Evolutionary conservation across 148 eudicot species (phyloP).

Genomic region (Heliosperma pusillum): DNA sequence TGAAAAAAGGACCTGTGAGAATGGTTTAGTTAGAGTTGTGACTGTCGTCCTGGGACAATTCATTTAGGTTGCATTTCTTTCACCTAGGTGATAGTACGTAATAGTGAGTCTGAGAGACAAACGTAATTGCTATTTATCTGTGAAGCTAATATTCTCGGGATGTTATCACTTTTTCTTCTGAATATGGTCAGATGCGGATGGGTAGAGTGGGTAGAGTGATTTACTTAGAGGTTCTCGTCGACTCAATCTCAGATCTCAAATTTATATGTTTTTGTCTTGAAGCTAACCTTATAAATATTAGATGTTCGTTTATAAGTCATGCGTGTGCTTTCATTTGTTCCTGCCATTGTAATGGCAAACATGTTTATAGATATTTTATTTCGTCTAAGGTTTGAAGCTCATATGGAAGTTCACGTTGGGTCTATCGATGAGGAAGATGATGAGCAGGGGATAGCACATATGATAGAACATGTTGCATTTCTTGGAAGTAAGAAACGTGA

Average conservation of each 20-base stretch:
- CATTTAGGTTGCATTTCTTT: background rate
- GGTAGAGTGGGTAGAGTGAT: no score
- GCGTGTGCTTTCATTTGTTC: background rate
- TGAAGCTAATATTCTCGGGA: background rate
- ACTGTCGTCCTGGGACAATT: no score
- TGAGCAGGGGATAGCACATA: slow-evolving; percentile 99
- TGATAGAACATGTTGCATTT: slow-evolving; percentile 99
- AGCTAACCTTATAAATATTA: background rate
- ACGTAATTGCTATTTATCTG: background rate
- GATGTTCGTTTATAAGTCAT: background rate
- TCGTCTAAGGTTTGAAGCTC: slow-evolving; percentile 87
- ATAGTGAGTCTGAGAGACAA: background rate
- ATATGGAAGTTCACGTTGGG: slow-evolving; percentile 98
- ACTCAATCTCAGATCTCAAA: background rate
- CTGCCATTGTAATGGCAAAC: background rate
- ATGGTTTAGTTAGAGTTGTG: no score
- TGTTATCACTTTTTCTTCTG: background rate
- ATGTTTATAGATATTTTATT: background rate
- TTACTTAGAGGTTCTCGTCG: background rate
- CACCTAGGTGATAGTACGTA: background rate
- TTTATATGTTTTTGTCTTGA: background rate
- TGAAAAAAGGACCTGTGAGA: background rate
- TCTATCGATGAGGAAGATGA: slow-evolving; percentile 99
- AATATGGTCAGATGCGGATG: background rate
- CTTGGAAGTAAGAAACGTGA: slow-evolving; percentile 99